Evolutionary conservation across 495 filamentous ascomycete species (phyloP).

Genomic region (Lasiosphaeria ovina): DNA sequence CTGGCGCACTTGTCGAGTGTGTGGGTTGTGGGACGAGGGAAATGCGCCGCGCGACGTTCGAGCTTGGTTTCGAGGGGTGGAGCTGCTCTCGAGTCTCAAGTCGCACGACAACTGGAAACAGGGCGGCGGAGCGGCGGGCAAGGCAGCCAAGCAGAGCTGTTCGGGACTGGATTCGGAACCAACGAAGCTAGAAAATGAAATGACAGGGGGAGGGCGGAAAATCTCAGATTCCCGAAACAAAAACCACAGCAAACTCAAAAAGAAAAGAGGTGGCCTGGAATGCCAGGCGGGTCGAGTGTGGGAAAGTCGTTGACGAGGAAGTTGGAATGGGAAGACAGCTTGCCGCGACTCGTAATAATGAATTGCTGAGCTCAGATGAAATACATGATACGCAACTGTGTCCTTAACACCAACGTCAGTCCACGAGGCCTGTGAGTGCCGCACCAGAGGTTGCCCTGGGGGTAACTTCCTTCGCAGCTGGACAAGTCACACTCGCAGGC

Average conservation of each 20-base stretch:
- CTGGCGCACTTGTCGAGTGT: constrained; percentile 17
- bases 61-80: constrained; percentile 2
- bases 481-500: too few relatives aligned
- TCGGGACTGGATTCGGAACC: too few relatives aligned
- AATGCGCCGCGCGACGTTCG: neutral
- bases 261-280: neutral
- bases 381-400: constrained; percentile 32
- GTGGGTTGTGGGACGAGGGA: constrained; percentile 6
- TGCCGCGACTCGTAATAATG: too few relatives aligned
- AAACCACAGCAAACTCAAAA: neutral
- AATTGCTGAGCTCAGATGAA: constrained; percentile 21
- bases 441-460: neutral
- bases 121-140: neutral
- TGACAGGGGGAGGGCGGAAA: too few relatives aligned
- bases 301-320: neutral
- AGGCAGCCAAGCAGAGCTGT: too few relatives aligned
- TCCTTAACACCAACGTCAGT: constrained; percentile 24
- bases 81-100: constrained; percentile 3
- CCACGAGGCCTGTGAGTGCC: constrained; percentile 7
- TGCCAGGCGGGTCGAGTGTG: neutral
- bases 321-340: neutral
- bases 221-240: neutral
- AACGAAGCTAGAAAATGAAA: too few relatives aligned
- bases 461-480: too few relatives aligned
- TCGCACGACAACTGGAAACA: too few relatives aligned